Evolutionary conservation across 2,329 filamentous ascomycete genomes (phyloP).

Genomic region (Sodiomyces alkalinus): DNA sequence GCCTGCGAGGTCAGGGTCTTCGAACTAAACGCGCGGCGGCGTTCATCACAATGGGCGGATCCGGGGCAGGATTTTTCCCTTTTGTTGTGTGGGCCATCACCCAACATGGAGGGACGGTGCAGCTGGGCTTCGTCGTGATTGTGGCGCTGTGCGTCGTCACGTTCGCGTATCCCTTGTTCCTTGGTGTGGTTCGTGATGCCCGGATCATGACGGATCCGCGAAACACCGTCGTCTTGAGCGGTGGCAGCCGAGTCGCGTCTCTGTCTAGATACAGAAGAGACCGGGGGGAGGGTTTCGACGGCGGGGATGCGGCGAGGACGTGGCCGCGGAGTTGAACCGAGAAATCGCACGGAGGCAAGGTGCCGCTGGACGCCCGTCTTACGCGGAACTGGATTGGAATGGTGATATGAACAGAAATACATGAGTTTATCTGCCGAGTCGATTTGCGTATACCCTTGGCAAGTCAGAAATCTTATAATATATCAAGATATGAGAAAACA

Average conservation of each 20-base stretch:
- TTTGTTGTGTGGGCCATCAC: constrained; percentile 59
- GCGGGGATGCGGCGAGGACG: too few species aligned
- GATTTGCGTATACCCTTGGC: too few species aligned
- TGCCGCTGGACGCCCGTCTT: too few species aligned
- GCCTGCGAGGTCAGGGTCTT: constrained; percentile 65
- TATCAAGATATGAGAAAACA: too few species aligned
- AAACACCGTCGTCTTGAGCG: constrained; percentile 5
- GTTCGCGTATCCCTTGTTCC: constrained; percentile 32
- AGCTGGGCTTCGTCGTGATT: constrained; percentile 49
- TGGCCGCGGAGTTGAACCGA: too few species aligned
- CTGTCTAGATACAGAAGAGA: too few species aligned
- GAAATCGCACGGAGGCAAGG: too few species aligned
- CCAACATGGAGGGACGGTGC: constrained; percentile 41
- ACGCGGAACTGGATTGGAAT: too few species aligned
- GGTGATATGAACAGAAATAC: too few species aligned
- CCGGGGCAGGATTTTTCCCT: constrained; percentile 59
- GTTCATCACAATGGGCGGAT: constrained; percentile 62
- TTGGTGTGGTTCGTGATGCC: constrained; percentile 30
- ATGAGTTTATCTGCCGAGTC: too few species aligned
- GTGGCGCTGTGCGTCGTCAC: constrained; percentile 32
- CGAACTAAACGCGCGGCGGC: constrained; percentile 66
- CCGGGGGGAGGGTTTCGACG: too few species aligned
- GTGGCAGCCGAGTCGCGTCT: constrained; percentile 1
- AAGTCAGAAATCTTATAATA: too few species aligned
- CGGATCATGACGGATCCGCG: constrained; percentile 26